Evolutionary conservation across 2,329 filamentous ascomycete genomes (phyloP), one percentile per base, ranked within the genome.

Genomic region (Trichoderma harzianum): DNA sequence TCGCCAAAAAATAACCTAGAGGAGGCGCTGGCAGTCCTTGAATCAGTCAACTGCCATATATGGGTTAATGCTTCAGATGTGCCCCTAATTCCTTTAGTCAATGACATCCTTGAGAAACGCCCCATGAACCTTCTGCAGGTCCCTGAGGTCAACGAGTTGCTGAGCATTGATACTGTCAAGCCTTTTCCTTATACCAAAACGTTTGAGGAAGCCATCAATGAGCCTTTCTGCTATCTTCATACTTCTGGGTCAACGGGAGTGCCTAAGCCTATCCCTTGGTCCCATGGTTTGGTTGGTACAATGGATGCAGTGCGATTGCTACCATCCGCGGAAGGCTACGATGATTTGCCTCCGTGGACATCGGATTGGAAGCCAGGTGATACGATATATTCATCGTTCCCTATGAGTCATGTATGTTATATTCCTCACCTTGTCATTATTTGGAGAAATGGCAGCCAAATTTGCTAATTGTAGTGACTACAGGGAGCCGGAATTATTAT

Each of bases 211-310:
- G 80, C 79, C 7, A 74, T 73, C 0, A 73, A 79, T 34, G 82
- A 83, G 1, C 79, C 80, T 0, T 81, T 83, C 6, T 78, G 80
- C 30, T 77, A 81, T 30, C 68, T 84, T 1, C 83, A 85, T 63
- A 84, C 83, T 0, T 84, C 82, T 4, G 84, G 84, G 2, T 79
- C 80, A 1, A 85, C 83, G 3, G 83, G 83, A 3, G 70, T 82
- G 0, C 83, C 82, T 1, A 84, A 84, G 65, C 82, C 81, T 0
- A 80, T 84, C n/a, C 66, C 75, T 1, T 78, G 78, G 74, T 78
- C 79, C 5, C 79, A 85, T 72, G 77, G 73, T 0, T 63, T 79
- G 30, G 76, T 79, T 7, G 77, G 76, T 0, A 80, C 80, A 0
- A 78, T 82, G 76, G 83, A 85, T 74, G 79, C 80, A 0, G 74